These are phyloP conservation scores for Schoenoplectus triqueter DNA, from an alignment of 202 grass and related monocot species.

Conservation along the genomic window DNA sequence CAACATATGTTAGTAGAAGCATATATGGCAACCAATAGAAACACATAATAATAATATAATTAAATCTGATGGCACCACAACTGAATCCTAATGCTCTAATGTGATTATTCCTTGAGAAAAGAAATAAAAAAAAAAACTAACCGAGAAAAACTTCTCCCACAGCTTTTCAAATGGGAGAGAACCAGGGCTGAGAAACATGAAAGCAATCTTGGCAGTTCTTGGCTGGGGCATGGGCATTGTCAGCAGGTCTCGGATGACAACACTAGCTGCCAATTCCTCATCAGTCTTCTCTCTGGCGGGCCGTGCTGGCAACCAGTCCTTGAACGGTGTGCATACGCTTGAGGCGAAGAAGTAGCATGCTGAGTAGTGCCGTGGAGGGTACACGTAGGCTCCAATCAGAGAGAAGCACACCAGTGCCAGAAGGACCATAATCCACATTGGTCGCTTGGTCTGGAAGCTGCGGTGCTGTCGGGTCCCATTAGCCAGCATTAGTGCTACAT, in stretches of 20 bases:
- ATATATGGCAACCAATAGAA: not conserved
- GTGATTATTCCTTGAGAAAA: not conserved
- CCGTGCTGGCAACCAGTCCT: slow-evolving; percentile 79
- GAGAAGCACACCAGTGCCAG: slow-evolving; percentile 63
- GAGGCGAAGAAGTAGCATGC: slow-evolving; percentile 78
- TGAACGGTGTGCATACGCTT: slow-evolving; percentile 64
- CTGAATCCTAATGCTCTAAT: not conserved
- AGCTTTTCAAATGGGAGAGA: slow-evolving; percentile 90
- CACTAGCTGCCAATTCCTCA: slow-evolving; percentile 69
- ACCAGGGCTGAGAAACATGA: slow-evolving; percentile 94
- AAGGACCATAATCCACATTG: slow-evolving; percentile 86
- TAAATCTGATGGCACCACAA: not conserved
- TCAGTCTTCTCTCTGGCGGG: slow-evolving; percentile 59
- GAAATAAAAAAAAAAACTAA: slow-evolving; percentile 45
- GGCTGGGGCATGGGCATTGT: slow-evolving; percentile 55
- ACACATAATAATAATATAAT: not conserved
- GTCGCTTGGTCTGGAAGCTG: slow-evolving; percentile 59
- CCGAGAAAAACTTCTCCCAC: slow-evolving; percentile 95
- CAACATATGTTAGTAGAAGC: not conserved
- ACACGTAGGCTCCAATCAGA: slow-evolving; percentile 70
- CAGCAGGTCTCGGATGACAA: slow-evolving; percentile 71
- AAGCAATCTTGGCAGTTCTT: slow-evolving; percentile 80
- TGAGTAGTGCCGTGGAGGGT: slow-evolving; percentile 69
- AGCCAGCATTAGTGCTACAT: slow-evolving; percentile 60
- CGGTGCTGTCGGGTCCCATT: slow-evolving; percentile 42